Evolutionary conservation across 129 eudicot species (phyloP).

Genomic region (Ambrosia trifida): DNA sequence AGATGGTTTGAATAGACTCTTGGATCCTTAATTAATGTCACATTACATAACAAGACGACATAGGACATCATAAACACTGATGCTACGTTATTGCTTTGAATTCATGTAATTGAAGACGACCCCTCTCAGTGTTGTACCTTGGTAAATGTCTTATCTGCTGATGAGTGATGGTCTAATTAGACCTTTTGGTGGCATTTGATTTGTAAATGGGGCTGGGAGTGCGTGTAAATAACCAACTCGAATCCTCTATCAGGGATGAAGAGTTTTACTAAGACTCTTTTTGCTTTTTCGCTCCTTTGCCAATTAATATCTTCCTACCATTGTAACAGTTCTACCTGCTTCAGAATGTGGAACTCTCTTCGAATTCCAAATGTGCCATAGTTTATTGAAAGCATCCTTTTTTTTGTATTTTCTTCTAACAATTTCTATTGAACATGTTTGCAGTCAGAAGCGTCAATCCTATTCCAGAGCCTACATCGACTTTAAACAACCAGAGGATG

Average conservation of each 20-base stretch:
- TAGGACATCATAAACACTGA: conserved; percentile 3
- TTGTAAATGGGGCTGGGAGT: background rate
- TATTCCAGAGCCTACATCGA: conserved; percentile 77
- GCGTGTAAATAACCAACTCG: background rate
- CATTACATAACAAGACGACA: conserved; percentile 8
- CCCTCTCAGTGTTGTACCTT: background rate
- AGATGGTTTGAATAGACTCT: conserved; percentile 12
- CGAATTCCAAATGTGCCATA: background rate
- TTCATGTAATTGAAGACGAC: background rate
- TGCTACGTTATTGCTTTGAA: background rate
- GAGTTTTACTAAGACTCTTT: background rate
- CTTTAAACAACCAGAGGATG: conserved; percentile 79
- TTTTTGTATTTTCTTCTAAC: conserved; percentile 13
- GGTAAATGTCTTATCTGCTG: conserved; percentile 1
- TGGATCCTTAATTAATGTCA: conserved; percentile 18
- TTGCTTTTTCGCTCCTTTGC: background rate
- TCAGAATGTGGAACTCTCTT: conserved; percentile 14
- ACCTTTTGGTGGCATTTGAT: background rate
- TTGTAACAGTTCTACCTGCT: conserved; percentile 13
- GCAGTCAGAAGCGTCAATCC: conserved; percentile 64
- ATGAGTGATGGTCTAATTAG: conserved; percentile 9
- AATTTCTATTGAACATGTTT: conserved; percentile 30
- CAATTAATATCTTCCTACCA: background rate
- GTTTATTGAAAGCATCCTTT: background rate
- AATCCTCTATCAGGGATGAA: conserved; percentile 8